Evolutionary conservation across 2,329 filamentous ascomycete genomes (phyloP), one percentile per base, ranked within the genome.

Genomic region (Fusarium staphyleae): DNA sequence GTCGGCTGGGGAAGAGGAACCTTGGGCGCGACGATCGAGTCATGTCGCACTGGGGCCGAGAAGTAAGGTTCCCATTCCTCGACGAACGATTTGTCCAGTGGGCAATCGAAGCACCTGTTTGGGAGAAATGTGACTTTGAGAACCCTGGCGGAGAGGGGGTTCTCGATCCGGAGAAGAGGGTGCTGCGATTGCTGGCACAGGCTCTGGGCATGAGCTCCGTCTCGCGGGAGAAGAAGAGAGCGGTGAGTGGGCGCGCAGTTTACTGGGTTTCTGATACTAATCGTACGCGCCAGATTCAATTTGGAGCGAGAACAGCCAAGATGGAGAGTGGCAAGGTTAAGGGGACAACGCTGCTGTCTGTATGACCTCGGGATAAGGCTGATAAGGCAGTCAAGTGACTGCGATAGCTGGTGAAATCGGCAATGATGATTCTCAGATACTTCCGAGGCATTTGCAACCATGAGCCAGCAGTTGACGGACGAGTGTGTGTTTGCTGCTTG

Each of bases 21-120:
- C 81, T 99, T 7, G 96, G 95, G 4, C 87, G 95, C 9, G 95
- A 99, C 68, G 96, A 99, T 73, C 85, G 95, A 18, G 89, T 93
- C 14, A 91, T 97, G 73, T 87, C 91, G 3, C 84, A 96, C 68
- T 98, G 93, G 89, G 86, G 90, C 12, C 88, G 87, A 55, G 95
- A 99, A 74, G 89, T 89, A 26, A 84, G 95, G 29, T 97, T 96
- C 69, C 95, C 96, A 0, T 99, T 85, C 67, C 81, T 99, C 0
- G 95, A 98, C 57, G 95, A 99, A 73, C 79, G 84, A 3, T 82
- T 99, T 36, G 87, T 97, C n/a, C 80, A 80, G 19, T 95, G 92
- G 85, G 89, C 90, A 6, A 82, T 98, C 19, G 78, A 78, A 35
- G 78, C 81, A 18, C 89, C 91, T 0, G 87, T 93, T 0, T 90